Evolutionary conservation across 129 eudicot species (phyloP).

Genomic region (Tanacetum coccineum): DNA sequence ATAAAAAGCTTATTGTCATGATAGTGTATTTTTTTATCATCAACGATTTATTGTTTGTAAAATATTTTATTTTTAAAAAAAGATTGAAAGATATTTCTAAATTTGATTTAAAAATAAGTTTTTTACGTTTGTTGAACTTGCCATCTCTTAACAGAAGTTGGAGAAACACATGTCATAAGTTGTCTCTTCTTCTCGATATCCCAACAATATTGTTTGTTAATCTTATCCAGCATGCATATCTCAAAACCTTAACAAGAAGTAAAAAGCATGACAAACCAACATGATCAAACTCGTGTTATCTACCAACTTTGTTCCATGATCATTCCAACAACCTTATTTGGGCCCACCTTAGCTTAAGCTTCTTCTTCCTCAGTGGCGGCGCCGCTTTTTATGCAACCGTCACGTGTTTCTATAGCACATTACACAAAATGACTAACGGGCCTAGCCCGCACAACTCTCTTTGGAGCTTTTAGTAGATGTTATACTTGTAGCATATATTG

Average conservation of each 20-base stretch:
- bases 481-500: no score
- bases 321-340: slow-evolving; percentile 24
- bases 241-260: background rate
- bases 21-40: no score
- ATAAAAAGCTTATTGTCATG: no score
- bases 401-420: slow-evolving; percentile 45
- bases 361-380: slow-evolving; percentile 30
- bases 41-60: no score
- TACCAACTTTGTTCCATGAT: slow-evolving; percentile 52
- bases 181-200: slow-evolving; percentile 33
- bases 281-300: slow-evolving; percentile 38
- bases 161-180: slow-evolving; percentile 24
- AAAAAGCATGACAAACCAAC: slow-evolving; percentile 23
- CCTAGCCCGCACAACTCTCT: no score
- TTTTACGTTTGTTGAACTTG: no score
- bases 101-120: no score
- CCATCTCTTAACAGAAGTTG: background rate
- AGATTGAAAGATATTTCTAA: no score
- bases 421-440: no score
- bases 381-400: background rate
- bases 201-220: slow-evolving; percentile 14
- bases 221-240: slow-evolving; percentile 20
- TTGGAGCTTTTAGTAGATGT: no score
- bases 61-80: no score
- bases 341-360: slow-evolving; percentile 19